Percentiles rank a stretch among this genome's conserved stretches.
Conservation (phyloP, 2,329 filamentous ascomycete species). For the Stachybotrys chlorohalonatus region DNA sequence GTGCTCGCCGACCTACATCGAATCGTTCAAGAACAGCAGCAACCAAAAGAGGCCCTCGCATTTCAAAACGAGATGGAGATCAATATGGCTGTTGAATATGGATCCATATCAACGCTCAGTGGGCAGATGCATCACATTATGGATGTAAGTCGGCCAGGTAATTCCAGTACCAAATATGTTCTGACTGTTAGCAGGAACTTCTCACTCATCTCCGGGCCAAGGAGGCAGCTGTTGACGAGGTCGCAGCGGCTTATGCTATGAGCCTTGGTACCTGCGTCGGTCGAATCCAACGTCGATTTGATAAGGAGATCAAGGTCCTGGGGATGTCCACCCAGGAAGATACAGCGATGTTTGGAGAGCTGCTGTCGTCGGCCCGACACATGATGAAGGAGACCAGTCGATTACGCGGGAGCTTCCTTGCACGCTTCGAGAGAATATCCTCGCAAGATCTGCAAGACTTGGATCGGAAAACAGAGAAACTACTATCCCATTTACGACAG, state of each 20-base stretch:
- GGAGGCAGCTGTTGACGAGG: conserved; percentile 8
- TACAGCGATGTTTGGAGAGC: background rate
- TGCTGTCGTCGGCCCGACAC: background rate
- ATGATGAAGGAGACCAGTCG: background rate
- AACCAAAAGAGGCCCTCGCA: no score
- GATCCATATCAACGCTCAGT: background rate
- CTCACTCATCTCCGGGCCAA: conserved; percentile 12
- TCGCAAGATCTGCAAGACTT: background rate
- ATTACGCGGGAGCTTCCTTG: background rate
- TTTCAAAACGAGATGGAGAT: no score
- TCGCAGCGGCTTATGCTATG: conserved; percentile 12
- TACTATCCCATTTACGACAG: background rate
- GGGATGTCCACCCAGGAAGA: background rate
- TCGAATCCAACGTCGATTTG: conserved; percentile 11
- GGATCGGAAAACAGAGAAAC: background rate
- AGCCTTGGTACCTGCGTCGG: conserved; percentile 10
- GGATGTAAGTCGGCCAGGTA: no score
- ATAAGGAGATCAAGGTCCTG: conserved; percentile 7
- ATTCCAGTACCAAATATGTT: background rate
- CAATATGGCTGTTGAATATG: background rate
- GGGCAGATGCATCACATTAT: conserved; percentile 7
- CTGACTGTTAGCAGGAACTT: conserved; percentile 10
- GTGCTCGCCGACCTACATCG: background rate
- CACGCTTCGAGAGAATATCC: background rate
- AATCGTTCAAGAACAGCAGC: no score